phyloP scores from a whole-genome alignment of 176 grass and related monocot genomes.

The Rhipidocladum racemiflorum region DNA sequence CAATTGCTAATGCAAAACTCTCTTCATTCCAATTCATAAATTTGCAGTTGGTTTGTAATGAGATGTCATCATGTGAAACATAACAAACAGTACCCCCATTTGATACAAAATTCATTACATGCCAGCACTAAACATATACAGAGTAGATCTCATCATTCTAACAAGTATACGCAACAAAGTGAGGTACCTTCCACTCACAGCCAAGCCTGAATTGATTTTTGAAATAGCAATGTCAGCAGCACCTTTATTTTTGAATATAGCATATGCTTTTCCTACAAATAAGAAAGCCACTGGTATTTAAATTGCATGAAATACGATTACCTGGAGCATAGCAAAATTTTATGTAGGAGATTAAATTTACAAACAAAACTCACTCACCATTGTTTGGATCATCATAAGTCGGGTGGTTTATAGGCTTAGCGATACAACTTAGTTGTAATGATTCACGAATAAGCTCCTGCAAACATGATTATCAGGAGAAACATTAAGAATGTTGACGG shows the following conservation, averaged over 20 bases:
- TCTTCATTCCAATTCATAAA: not conserved
- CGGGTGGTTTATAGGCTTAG: conserved; percentile 51
- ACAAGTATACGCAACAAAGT: not conserved
- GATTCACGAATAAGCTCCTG: conserved; percentile 46
- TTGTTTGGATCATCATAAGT: conserved; percentile 57
- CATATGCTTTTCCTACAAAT: conserved; percentile 83
- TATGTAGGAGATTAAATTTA: not conserved
- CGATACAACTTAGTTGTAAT: conserved; percentile 37
- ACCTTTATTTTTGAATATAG: conserved; percentile 59
- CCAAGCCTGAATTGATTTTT: conserved; percentile 69
- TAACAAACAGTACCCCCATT: conserved; percentile 12
- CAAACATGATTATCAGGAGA: conserved; percentile 12
- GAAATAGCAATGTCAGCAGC: conserved; percentile 55
- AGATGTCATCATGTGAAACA: conserved; percentile 23
- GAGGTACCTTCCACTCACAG: conserved; percentile 83
- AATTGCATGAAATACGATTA: not conserved
- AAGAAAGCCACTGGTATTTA: conserved; percentile 25
- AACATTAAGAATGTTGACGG: not conserved
- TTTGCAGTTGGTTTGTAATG: conserved; percentile 1
- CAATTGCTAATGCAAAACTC: not conserved
- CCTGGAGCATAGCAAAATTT: conserved; percentile 6
- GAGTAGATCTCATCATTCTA: not conserved
- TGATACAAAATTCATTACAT: conserved; percentile 27
- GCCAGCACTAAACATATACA: conserved; percentile 9
- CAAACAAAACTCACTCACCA: conserved; percentile 40